Evolutionary conservation across 495 filamentous ascomycete species (phyloP), one percentile per base, ranked within the genome.

Genomic region (Niebla homalea): DNA sequence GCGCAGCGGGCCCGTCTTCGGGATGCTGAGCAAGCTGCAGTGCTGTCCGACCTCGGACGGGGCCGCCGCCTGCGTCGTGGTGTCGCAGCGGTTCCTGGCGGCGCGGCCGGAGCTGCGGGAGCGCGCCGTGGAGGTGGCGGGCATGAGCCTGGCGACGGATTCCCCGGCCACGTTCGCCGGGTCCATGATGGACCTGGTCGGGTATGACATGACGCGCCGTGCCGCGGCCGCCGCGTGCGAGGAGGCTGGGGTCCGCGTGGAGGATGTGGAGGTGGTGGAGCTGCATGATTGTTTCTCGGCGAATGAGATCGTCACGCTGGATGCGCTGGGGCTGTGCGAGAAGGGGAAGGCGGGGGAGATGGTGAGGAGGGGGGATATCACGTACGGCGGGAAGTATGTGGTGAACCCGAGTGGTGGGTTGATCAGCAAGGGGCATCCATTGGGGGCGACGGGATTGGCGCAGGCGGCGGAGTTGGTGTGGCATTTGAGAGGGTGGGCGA

Each of bases 261-360:
- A 65, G 25, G 82, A 92, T 52, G 73, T 94, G 57, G 80, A 81
- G 57, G 87, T 96, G 5, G 87, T 84, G 65, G 92, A 98, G 65
- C 68, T 98, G 46, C 92, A 98, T 64, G 92, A 98, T 65, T 98
- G 92, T 68, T 98, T 98, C 74, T 89, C 84, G 6, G 80, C 90
- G 20, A 98, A 98, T 62, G 90, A 96, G 70, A 82, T 98, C 78
- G 75, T 89, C 36, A 79, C 79, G 1, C 78, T 98, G 37, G 90
- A 96, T 62, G 87, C 84, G 0, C 72, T 98, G 4, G 89, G 88
- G 14, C 74, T 98, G 2, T 79, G 73, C 35, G 77, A 78, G 52
- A 77, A 73, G 0, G 92, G 90, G 0, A 89, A 89, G 64, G 92
- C 92, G 0, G 89, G 96, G 60, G 87, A 95, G 64, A 80, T 98